Evolutionary conservation across 257 asterid species (phyloP), one percentile per base, ranked within the genome.

Genomic region (Euphrasia confusa): DNA sequence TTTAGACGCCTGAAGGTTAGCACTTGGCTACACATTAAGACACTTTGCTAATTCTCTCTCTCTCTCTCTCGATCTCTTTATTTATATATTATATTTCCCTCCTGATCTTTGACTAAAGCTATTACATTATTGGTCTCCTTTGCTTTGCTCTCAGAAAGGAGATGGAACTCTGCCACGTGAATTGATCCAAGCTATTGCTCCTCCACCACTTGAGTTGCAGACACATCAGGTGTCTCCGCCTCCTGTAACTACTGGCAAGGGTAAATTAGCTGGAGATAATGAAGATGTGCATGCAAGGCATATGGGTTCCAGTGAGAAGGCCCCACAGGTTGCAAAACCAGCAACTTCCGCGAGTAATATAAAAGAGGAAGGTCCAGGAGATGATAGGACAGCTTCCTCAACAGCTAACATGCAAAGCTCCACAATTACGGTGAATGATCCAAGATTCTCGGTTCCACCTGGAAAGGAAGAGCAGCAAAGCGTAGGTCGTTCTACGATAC

Each of bases 1-100:
- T 93, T 93, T 77, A 85, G 99, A 81, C 96, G 99, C 66, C 64
- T 93, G 44, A 93, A 93, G 99, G 99, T 93, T 68, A 65, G 40
- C 65, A 64, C 50, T 61, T 58, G 47, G 24, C 26, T 42, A 37
- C 63, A 54, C 56, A 15, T 62, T 59, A 52, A 14, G 47, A 58
- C 47, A 48, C 61, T 37, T 26, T 70, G 64, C 26, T 68, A 10
- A 53, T 62, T 47, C 49, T 27, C 56, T 50, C 40, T 50, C 58
- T 53, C 24, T 18, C 32, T 53, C 32, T 45, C 13, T 21, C 32
- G 9, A 8, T 35, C 42, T 37, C 42, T 37, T 10, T 37, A 7
- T 8, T 2, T 37, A 37, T 37, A 9, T 37, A 9, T 37, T 9
- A 28, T 44, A 53, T 60, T 49, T 67, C 39, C 50, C 61, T 15